A percentile compares a stretch with the other conserved stretches of the same genome.
These are phyloP conservation scores for Buxus sempervirens DNA, from an alignment of 164 flowering plant genomes.

Conservation along the genomic window DNA sequence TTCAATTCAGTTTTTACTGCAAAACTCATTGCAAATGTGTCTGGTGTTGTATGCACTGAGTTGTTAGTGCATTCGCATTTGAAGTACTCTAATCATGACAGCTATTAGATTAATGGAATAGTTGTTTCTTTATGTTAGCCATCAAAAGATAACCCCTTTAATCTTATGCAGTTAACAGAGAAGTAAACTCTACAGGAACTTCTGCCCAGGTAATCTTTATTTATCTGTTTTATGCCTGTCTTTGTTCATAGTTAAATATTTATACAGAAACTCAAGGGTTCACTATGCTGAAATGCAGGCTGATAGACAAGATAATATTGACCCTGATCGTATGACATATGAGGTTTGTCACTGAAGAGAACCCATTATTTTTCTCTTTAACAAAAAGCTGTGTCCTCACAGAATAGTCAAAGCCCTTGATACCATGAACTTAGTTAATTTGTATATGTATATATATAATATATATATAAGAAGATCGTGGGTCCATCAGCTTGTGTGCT, in stretches of 20 bases:
- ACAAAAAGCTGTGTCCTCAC: no score
- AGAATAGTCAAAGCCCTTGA: no score
- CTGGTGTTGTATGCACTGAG: no score
- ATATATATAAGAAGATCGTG: no score
- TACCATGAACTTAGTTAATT: no score
- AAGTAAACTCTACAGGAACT: conserved; percentile 13
- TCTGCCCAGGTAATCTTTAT: conserved; percentile 20
- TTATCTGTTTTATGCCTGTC: neutral
- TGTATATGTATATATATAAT: no score
- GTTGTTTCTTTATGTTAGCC: neutral
- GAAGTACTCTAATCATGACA: neutral
- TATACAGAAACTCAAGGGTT: conserved; percentile 4
- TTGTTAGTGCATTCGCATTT: no score
- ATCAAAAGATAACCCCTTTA: conserved; percentile 1
- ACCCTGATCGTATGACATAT: conserved; percentile 38
- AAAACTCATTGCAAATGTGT: no score
- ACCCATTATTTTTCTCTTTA: neutral
- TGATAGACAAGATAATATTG: conserved; percentile 31
- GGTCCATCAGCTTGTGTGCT: no score
- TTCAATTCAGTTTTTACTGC: no score
- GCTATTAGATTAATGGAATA: neutral
- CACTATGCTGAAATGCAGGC: conserved; percentile 20
- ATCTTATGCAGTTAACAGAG: conserved; percentile 24
- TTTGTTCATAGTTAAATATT: neutral
- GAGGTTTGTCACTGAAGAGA: conserved; percentile 19